A percentile compares a stretch with the other conserved stretches of the same genome.
Evolutionary conservation across 2,329 filamentous ascomycete genomes (phyloP).

Genomic region (Claviceps purpurea): DNA sequence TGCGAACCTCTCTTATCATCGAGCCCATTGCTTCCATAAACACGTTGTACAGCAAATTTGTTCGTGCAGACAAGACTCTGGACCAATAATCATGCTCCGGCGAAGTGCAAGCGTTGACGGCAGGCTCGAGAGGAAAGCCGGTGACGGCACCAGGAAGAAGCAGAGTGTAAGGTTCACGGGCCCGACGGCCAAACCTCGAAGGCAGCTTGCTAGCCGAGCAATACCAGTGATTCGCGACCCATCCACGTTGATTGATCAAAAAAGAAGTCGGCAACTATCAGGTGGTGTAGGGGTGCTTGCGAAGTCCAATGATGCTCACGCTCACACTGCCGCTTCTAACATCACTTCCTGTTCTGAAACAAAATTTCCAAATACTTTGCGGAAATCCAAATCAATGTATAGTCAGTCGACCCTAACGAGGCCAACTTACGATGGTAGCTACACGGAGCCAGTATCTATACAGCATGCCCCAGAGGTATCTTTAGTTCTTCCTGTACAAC

Average conservation of each 20-base stretch:
- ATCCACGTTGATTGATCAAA: neutral
- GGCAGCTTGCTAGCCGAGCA: constrained; percentile 17
- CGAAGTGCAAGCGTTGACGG: constrained; percentile 12
- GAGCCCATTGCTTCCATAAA: constrained; percentile 30
- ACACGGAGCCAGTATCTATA: constrained; percentile 3
- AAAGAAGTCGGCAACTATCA: neutral
- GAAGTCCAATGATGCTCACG: neutral
- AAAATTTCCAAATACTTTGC: constrained; percentile 35
- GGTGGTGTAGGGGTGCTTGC: neutral
- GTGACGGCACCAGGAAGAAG: constrained; percentile 15
- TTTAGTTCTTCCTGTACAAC: constrained; percentile 1
- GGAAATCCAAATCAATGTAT: constrained; percentile 44
- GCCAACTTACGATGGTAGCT: constrained; percentile 2
- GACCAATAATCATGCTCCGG: constrained; percentile 6
- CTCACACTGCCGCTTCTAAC: neutral
- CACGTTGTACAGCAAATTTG: neutral
- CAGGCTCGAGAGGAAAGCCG: constrained; percentile 7
- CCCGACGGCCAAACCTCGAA: constrained; percentile 16
- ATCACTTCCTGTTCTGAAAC: constrained; percentile 18
- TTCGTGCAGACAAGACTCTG: constrained; percentile 12
- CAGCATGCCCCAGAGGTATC: constrained; percentile 4
- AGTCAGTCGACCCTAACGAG: constrained; percentile 16
- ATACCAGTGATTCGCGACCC: constrained; percentile 3
- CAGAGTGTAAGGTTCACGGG: constrained; percentile 44
- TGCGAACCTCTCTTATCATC: constrained; percentile 45